Base-by-base conservation (phyloP, 352 stramenopile species). In the Pythium myriotylum region DNA sequence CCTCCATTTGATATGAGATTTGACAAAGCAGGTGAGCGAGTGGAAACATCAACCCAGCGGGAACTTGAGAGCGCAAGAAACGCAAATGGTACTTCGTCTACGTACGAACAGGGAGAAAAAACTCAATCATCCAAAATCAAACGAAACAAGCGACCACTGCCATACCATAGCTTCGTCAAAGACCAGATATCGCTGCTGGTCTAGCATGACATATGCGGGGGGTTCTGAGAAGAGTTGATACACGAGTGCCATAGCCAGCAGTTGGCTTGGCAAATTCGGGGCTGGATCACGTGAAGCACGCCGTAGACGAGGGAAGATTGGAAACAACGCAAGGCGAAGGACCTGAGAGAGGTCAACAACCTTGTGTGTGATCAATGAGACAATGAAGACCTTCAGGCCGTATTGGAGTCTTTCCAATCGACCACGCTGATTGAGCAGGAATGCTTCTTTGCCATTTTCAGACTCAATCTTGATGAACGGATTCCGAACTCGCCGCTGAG, bases 1-100 rank as follows among this genome's bases (percentile, higher is more conserved):
- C 87, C 39, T 91, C 79, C 75, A 94, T 87, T 51, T 95, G 85
- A 47, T 95, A 95, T 17, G 87, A 93, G 33, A 95, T 94, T 57
- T 95, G 87, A 56, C 87, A 95, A 26, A 95, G 58, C 52, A 94
- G 56, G 52, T 93, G 87, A 47, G 91, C 82, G 13, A 95, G 67
- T 32, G 78, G 87, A 54, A 95, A 95, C 80, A 94, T 89, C 54
- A 95, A 66, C 35, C 67, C 81, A 0, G 82, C 83, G 1, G 87
- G 84, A 19, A 95, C 80, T 63, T 94, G 86, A 9, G 76, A 89
- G 19, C 87, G 87, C 55, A 95, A 61, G 50, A 87, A 94, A 2
- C 87, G 83, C 49, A 92, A 51, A 47, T 94, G 81, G 23, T 95
- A 94, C 62, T 95, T 95, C 12, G 84, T 91, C 84, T 94, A 50